Base-by-base conservation (phyloP, 2,329 filamentous ascomycete genomes). In the Lasiodiplodia sp. region DNA sequence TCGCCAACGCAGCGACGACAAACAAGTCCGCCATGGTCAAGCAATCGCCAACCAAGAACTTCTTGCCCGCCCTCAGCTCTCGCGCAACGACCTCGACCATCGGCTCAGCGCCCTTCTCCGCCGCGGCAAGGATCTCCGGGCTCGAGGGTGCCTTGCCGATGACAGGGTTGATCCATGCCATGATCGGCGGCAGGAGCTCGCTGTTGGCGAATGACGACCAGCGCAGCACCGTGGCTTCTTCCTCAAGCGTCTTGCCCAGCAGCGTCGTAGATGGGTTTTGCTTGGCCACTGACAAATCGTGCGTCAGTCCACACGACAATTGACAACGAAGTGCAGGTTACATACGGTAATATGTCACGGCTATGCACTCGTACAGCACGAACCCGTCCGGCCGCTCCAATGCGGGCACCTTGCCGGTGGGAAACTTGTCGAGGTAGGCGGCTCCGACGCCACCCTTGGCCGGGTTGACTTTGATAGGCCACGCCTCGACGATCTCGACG, bases 361-460 rank as follows among this genome's bases (percentile, higher is more conserved):
- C 84, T 34, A 79, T 78, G 49, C 79, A 78, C 71, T 86, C 85
- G 68, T 80, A 73, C 28, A 87, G 58, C 70, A 71, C 74, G 73
- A 84, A 81, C 49, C 84, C 84, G 71, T 86, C 83, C 18, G 82
- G 77, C 25, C 78, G 78, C 72, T 84, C 82, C 60, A 86, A 81
- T 47, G 80, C 80, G 11, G 85, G 85, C 8, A 86, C 81, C 73
- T 86, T 86, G 72, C 84, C 84, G 52, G 84, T 73, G 8, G 85
- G 83, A 76, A 86, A 86, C 71, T 86, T 86, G 75, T 81, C 68
- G 14, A 83, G 75, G 77, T 82, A 86, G 3, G 83, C 82, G 2
- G 73, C 73, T 78, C 85, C 86, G 69, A 79, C 80, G 56, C 78
- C 74, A 64, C 77, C 74, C 70, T 83, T 79, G 51, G 75, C 69